These are phyloP conservation scores for Ceratobasidium sp. DNA, from an alignment of 1,284 basidiomycete genomes.

Conservation along the genomic window DNA sequence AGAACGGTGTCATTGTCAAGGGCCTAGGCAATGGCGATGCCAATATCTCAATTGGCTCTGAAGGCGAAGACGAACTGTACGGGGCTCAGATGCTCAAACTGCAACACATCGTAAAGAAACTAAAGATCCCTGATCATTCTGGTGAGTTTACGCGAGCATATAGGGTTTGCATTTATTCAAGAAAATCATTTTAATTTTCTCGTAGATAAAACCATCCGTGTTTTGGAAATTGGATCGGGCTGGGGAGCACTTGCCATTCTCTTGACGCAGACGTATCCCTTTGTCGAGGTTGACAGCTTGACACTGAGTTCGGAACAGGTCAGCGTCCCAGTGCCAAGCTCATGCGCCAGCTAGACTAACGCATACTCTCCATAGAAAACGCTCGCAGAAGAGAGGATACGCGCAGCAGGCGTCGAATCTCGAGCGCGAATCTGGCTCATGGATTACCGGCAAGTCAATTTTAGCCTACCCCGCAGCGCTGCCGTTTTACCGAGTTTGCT, in stretches of 20 bases:
- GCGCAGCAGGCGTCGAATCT: conserved; percentile 59
- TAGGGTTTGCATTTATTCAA: conserved; percentile 55
- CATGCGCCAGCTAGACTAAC: background rate
- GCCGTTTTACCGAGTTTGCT: too few species aligned
- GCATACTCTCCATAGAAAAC: conserved; percentile 64
- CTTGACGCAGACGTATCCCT: conserved; percentile 24
- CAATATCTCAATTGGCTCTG: conserved; percentile 43
- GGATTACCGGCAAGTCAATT: conserved; percentile 31
- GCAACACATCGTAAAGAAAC: conserved; percentile 67
- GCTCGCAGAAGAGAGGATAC: conserved; percentile 73
- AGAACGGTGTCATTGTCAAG: conserved; percentile 17
- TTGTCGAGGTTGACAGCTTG: conserved; percentile 49
- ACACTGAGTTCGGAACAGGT: conserved; percentile 26
- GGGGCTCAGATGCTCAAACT: conserved; percentile 77
- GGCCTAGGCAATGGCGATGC: conserved; percentile 37
- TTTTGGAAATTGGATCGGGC: conserved; percentile 85
- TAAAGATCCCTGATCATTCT: conserved; percentile 59
- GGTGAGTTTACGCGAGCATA: background rate
- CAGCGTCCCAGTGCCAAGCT: background rate
- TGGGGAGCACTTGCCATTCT: conserved; percentile 85
- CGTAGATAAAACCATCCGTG: conserved; percentile 62
- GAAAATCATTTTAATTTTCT: conserved; percentile 54
- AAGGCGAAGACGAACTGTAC: conserved; percentile 68
- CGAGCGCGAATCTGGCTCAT: conserved; percentile 48
- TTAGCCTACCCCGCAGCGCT: background rate